phyloP scores from a whole-genome alignment of 371 early-diverging fungal genomes.

The Homolaphlyctis polyrhiza region DNA sequence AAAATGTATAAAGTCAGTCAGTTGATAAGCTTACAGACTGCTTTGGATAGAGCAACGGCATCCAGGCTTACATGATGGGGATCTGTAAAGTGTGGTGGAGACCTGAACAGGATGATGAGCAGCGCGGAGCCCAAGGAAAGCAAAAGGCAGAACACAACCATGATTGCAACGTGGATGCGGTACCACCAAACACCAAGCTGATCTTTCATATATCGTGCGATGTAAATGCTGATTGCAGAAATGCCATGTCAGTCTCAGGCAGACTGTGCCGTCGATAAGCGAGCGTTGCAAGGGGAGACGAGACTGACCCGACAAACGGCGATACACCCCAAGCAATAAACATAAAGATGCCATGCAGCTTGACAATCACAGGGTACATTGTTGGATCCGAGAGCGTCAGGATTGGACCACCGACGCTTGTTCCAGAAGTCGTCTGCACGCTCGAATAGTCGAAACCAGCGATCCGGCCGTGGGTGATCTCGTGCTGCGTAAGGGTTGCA shows the following conservation, averaged over 20 bases:
- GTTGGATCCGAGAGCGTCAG: not conserved
- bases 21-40: not conserved
- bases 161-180: constrained; percentile 27
- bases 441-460: not conserved
- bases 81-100: constrained; percentile 12
- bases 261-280: not conserved
- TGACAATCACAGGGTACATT: not conserved
- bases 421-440: too few relatives aligned
- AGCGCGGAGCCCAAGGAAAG: constrained; percentile 9
- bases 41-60: not conserved
- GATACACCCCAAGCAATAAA: constrained; percentile 33
- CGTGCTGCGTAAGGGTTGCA: not conserved
- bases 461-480: not conserved
- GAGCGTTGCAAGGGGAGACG: not conserved
- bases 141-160: constrained; percentile 10
- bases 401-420: not conserved
- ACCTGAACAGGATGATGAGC: constrained; percentile 4
- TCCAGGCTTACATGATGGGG: constrained; percentile 4
- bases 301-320: constrained; percentile 14
- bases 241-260: not conserved
- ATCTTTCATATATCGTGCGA: constrained; percentile 34
- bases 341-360: constrained; percentile 28
- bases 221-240: too few relatives aligned
- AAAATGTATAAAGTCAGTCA: not conserved
- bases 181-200: constrained; percentile 38